Percentiles rank a stretch among this genome's conserved stretches.
Conservation (phyloP, 768 basidiomycete genomes). For the Nidula microcarpa region DNA sequence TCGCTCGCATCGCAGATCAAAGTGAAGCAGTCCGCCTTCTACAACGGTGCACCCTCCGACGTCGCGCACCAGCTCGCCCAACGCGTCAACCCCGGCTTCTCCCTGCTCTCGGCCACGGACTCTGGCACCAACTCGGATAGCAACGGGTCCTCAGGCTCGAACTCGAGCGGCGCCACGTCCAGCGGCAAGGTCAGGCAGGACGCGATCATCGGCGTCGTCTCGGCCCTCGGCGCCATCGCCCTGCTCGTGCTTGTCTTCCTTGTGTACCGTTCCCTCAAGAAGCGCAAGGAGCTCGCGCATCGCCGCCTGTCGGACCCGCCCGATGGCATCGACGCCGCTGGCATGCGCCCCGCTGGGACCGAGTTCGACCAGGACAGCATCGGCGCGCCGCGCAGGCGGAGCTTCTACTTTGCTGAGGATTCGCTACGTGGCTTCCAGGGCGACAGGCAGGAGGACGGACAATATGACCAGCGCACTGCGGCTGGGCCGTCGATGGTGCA, state of each 20-base stretch:
- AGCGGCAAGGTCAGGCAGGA: slow-evolving; percentile 59
- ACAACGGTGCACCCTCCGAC: slow-evolving; percentile 41
- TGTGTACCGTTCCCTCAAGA: slow-evolving; percentile 63
- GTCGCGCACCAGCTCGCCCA: slow-evolving; percentile 56
- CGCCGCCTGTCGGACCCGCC: slow-evolving; percentile 63
- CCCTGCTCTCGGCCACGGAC: slow-evolving; percentile 44
- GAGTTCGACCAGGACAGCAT: slow-evolving; percentile 77
- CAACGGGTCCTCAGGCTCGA: slow-evolving; percentile 13
- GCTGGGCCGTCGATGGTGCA: slow-evolving; percentile 39
- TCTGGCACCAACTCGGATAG: slow-evolving; percentile 18
- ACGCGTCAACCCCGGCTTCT: slow-evolving; percentile 69
- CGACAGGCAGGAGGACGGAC: slow-evolving; percentile 16
- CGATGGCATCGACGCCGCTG: slow-evolving; percentile 23
- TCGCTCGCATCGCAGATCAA: slow-evolving; percentile 65
- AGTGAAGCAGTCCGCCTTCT: slow-evolving; percentile 58
- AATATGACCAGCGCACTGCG: slow-evolving; percentile 4
- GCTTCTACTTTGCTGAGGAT: slow-evolving; percentile 88
- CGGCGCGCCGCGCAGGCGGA: slow-evolving; percentile 68
- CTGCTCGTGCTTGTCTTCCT: slow-evolving; percentile 72
- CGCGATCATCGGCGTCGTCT: slow-evolving; percentile 90
- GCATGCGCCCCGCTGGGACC: slow-evolving; percentile 57
- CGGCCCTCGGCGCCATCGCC: slow-evolving; percentile 75
- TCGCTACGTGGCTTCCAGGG: slow-evolving; percentile 60
- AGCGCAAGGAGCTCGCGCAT: slow-evolving; percentile 68
- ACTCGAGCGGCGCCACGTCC: slow-evolving; percentile 22